Evolutionary conservation across 495 filamentous ascomycete species (phyloP).

Genomic region (Pseudevernia furfuracea): DNA sequence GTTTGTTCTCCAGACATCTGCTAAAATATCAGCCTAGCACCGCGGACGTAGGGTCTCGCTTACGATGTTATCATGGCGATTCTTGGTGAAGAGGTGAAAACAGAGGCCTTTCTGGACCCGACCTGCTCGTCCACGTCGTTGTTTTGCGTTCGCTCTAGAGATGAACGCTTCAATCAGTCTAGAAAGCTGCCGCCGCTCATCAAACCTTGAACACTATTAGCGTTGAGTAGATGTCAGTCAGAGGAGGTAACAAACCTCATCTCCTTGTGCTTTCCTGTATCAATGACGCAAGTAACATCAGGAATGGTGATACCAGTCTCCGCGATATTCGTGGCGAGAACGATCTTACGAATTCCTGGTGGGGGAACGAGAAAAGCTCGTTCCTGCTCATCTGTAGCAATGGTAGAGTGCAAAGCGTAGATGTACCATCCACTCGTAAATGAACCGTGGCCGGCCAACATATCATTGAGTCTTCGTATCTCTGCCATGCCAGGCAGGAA

Average conservation of each 20-base stretch:
- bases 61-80: conserved; percentile 61
- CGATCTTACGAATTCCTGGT: conserved; percentile 75
- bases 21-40: neutral
- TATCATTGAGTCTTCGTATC: conserved; percentile 79
- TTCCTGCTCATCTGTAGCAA: conserved; percentile 95
- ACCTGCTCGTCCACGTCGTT: conserved; percentile 88
- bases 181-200: conserved; percentile 85
- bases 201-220: conserved; percentile 36
- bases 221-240: neutral
- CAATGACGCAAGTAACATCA: conserved; percentile 90
- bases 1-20: conserved; percentile 80
- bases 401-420: conserved; percentile 83
- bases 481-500: conserved; percentile 93
- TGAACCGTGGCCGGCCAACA: conserved; percentile 59
- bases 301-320: conserved; percentile 97
- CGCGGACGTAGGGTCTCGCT: neutral
- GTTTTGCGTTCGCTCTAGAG: conserved; percentile 87
- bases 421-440: conserved; percentile 70
- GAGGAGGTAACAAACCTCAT: conserved; percentile 53
- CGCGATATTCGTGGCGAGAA: conserved; percentile 92
- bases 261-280: conserved; percentile 91
- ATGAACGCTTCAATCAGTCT: conserved; percentile 88
- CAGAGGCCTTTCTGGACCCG: conserved; percentile 90
- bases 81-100: conserved; percentile 88
- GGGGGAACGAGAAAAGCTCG: conserved; percentile 81